Evolutionary conservation across 2,329 filamentous ascomycete species (phyloP).

Genomic region (Alternaria longipes): DNA sequence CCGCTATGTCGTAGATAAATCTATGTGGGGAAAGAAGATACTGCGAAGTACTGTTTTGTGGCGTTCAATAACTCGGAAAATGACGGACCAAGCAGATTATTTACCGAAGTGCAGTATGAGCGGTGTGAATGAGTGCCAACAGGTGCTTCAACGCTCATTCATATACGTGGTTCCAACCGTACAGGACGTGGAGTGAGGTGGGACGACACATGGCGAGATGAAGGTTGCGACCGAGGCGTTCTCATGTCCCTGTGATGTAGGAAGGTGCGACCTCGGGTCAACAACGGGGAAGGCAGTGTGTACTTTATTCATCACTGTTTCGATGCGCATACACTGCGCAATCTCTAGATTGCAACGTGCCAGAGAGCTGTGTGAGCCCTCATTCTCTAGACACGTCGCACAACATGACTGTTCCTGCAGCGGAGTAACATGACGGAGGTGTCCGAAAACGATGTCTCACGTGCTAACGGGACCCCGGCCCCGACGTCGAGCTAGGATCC

Average conservation of each 20-base stretch:
- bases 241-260: constrained; percentile 19
- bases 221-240: constrained; percentile 8
- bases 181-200: constrained; percentile 41
- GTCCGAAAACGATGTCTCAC: constrained; percentile 19
- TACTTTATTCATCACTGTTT: not conserved
- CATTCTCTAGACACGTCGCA: constrained; percentile 7
- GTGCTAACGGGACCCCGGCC: constrained; percentile 16
- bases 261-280: constrained; percentile 4
- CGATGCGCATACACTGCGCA: not conserved
- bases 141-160: constrained; percentile 26
- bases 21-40: not conserved
- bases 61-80: constrained; percentile 21
- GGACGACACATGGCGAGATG: constrained; percentile 33
- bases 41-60: constrained; percentile 2
- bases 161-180: constrained; percentile 44
- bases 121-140: constrained; percentile 41
- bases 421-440: constrained; percentile 14
- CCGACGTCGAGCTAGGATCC: constrained; percentile 20
- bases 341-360: not conserved
- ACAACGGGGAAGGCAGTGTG: not conserved
- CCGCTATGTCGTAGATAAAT: not conserved
- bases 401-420: constrained; percentile 19
- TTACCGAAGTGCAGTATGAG: constrained; percentile 25
- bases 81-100: constrained; percentile 16
- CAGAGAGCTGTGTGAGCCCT: not conserved